Evolutionary conservation across 345 rosid species (phyloP).

Genomic region (rapeseed (Brassica napus)): Da-Ae NC_063448.1:23811001-23811500

Average conservation of each 20-base stretch:
- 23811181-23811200: not conserved
- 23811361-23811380: no score
- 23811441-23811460: no score
- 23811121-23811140: not conserved
- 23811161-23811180: not conserved
- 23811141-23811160: not conserved
- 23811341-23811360: no score
- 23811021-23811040: not conserved
- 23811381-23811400: no score
- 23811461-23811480: no score
- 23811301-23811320: no score
- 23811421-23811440: no score
- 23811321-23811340: no score
- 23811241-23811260: not conserved
- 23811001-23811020: not conserved
- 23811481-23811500: no score
- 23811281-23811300: not conserved
- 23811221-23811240: not conserved
- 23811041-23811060: not conserved
- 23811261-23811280: not conserved
- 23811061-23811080: not conserved
- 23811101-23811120: not conserved
- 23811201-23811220: not conserved
- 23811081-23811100: not conserved
- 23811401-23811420: no score